Percentiles rank a stretch among this genome's conserved stretches.
phyloP scores from a whole-genome alignment of 108 stramenopile genomes.

The Cyclotella distinguenda region DNA sequence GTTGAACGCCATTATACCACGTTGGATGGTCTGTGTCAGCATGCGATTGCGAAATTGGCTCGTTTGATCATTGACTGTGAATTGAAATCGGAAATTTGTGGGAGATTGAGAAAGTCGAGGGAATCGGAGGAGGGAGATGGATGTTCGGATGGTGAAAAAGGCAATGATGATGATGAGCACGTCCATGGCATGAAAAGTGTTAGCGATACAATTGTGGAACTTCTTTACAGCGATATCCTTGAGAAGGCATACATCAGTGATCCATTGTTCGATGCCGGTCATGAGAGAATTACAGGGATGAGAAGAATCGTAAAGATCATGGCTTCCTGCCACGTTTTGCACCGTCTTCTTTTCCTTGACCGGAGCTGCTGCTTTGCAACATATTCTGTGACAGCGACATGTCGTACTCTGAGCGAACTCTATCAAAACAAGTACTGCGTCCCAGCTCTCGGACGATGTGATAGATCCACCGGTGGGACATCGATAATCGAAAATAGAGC shows the following conservation, averaged over 20 bases:
- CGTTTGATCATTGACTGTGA: constrained; percentile 13
- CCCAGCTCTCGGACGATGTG: too few species aligned
- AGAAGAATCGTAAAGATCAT: constrained; percentile 27
- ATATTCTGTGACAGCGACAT: constrained; percentile 26
- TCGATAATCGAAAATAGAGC: background rate
- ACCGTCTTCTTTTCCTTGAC: constrained; percentile 43
- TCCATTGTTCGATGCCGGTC: background rate
- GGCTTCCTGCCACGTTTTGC: constrained; percentile 42
- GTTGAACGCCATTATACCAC: constrained; percentile 16
- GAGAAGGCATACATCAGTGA: constrained; percentile 7
- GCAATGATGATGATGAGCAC: background rate
- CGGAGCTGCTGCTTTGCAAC: constrained; percentile 28
- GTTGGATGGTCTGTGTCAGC: constrained; percentile 42
- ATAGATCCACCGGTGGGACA: too few species aligned
- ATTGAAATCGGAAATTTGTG: background rate
- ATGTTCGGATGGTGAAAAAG: background rate
- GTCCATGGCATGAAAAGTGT: background rate
- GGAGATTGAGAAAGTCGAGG: background rate
- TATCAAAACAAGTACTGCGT: constrained; percentile 18
- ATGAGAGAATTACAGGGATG: background rate
- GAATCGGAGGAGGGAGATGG: background rate
- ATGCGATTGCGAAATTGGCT: constrained; percentile 16
- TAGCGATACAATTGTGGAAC: constrained; percentile 26
- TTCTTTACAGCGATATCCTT: constrained; percentile 27
- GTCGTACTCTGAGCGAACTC: constrained; percentile 28